A percentile compares a stretch with the other conserved stretches of the same genome.
Evolutionary conservation across 495 filamentous ascomycete species (phyloP).

Genomic region (Xylaria longipes): DNA sequence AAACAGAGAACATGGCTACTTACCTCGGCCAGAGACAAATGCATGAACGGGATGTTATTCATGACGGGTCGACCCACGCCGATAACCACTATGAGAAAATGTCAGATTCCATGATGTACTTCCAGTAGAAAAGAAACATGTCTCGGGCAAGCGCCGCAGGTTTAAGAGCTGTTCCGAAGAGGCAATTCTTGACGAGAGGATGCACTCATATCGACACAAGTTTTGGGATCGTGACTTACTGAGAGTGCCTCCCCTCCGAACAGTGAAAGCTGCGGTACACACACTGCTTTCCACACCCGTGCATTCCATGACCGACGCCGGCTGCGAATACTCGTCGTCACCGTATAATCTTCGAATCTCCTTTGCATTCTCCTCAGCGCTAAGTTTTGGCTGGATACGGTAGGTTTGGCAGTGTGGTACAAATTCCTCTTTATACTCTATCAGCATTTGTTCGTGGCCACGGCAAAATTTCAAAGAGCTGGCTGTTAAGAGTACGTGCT

Average conservation of each 20-base stretch:
- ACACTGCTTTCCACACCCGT: constrained; percentile 68
- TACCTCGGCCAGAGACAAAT: constrained; percentile 63
- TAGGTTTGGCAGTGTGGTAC: constrained; percentile 62
- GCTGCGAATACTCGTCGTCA: constrained; percentile 56
- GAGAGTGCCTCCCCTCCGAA: constrained; percentile 62
- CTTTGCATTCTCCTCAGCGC: constrained; percentile 57
- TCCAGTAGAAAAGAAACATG: not conserved
- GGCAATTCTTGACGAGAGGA: constrained; percentile 19
- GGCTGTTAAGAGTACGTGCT: not conserved
- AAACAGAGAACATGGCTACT: constrained; percentile 13
- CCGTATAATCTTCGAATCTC: constrained; percentile 61
- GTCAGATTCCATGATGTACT: constrained; percentile 13
- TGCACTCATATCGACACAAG: not conserved
- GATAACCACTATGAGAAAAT: constrained; percentile 54
- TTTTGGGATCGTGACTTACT: constrained; percentile 32
- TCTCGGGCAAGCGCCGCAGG: constrained; percentile 4
- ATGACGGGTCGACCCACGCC: constrained; percentile 66
- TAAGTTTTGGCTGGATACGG: constrained; percentile 52
- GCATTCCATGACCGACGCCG: constrained; percentile 66
- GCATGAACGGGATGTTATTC: constrained; percentile 73
- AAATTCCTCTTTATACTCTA: constrained; percentile 44
- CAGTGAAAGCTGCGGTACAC: constrained; percentile 61
- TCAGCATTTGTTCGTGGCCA: not conserved
- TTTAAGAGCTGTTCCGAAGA: not conserved
- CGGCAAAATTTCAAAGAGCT: not conserved